Base-by-base conservation (phyloP, 108 stramenopile species). In the Skeletonema costatum region DNA sequence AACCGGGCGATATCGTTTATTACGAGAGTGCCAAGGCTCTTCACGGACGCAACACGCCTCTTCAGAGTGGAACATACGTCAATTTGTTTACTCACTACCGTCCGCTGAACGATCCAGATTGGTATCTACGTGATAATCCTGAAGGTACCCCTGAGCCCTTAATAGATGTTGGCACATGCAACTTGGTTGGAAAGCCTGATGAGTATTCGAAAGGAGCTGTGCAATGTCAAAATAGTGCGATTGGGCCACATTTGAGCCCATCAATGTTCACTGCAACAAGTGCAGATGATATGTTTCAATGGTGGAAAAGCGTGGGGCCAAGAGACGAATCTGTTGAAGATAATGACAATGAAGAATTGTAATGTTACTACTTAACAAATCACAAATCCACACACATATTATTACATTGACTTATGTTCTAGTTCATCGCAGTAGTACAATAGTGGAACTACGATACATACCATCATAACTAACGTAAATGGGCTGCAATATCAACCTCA, bases 81-180 rank as follows among this genome's bases (percentile, higher is more conserved):
- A 97, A 95, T 73, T 32, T 98, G 2, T 98, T 98, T 78, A 93
- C 95, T 10, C 97, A 98, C 71, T 98, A 96, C 77, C 87, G 93
- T 0, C 96, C 96, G 6, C 76, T 77, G 25, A 86, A 65, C 12
- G 88, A 92, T 74, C 82, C 81, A 14, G 31, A 81, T 14, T 89
- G 89, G 89, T 86, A 76, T 69, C 42, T 53, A 30, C 81, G 86
- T 67, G 81, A 83, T 11, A 92, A 90, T 70, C 79, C 87, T 25
- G 78, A 83, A 51, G 90, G 86, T 4, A 86, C 86, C 38, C 90
- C 90, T 0, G 84, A 87, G 69, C 86, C 91, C 41, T 70, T 88
- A n/a, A 63, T 87, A 48, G 88, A 85, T 60, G 87, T 87, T 9
- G 80, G 87, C 42, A 75, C 80, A 75, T 91, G 90, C 50, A 51